A percentile compares a stretch with the other conserved stretches of the same genome.
Conservation (phyloP, 805 yeast genomes). For the Isabelozyma gotoi region DNA sequence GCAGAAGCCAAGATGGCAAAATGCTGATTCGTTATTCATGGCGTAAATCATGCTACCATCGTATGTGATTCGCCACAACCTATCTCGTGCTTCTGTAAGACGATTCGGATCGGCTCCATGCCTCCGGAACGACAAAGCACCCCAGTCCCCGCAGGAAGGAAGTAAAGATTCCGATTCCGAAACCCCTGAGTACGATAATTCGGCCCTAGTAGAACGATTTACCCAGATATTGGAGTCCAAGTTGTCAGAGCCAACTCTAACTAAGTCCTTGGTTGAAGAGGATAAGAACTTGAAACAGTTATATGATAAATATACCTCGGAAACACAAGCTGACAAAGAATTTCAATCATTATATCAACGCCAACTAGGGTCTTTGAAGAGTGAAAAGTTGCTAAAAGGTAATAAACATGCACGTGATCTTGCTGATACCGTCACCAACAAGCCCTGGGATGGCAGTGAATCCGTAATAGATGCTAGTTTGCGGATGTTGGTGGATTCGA, state of each 20-base stretch:
- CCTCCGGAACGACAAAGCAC: too few relatives aligned
- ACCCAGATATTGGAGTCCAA: slow-evolving; percentile 32
- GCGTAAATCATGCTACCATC: too few relatives aligned
- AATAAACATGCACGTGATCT: slow-evolving; percentile 31
- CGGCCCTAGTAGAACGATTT: slow-evolving; percentile 33
- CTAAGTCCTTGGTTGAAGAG: slow-evolving; percentile 11
- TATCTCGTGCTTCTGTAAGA: too few relatives aligned
- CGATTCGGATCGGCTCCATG: too few relatives aligned
- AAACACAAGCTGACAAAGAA: slow-evolving; percentile 1
- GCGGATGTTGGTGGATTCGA: slow-evolving; percentile 33
- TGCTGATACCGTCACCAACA: slow-evolving; percentile 13
- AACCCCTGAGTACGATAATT: slow-evolving; percentile 9
- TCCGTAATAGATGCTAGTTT: slow-evolving; percentile 21
- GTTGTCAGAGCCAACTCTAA: slow-evolving; percentile 11
- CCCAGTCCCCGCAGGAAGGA: too few relatives aligned
- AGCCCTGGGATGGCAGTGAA: slow-evolving; percentile 36
- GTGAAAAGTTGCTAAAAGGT: slow-evolving; percentile 25
- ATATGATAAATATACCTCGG: slow-evolving; percentile 13
- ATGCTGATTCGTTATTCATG: too few relatives aligned
- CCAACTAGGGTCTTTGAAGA: slow-evolving; percentile 23
- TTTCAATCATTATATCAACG: slow-evolving; percentile 12
- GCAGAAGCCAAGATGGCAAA: too few relatives aligned
- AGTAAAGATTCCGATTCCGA: too few relatives aligned
- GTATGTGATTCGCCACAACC: too few relatives aligned
- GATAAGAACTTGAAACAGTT: slow-evolving; percentile 17